These are phyloP conservation scores for Nemania diffusa DNA, from an alignment of 2,329 filamentous ascomycete species.

Conservation along the genomic window DNA sequence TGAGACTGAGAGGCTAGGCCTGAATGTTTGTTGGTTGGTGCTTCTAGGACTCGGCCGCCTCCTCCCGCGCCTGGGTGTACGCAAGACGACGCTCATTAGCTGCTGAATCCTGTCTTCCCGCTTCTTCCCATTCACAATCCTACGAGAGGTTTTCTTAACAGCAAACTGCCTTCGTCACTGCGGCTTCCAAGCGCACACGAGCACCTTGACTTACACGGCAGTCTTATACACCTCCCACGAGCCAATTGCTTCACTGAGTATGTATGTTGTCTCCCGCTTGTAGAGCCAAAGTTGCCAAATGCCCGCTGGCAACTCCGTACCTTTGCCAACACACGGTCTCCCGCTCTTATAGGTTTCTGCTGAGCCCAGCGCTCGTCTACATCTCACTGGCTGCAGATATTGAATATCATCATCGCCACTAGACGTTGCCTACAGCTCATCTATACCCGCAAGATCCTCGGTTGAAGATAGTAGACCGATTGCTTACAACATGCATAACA, in stretches of 20 bases:
- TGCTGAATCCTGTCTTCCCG: constrained; percentile 43
- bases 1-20: constrained; percentile 40
- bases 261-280: constrained; percentile 60
- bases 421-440: constrained; percentile 41
- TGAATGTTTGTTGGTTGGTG: constrained; percentile 47
- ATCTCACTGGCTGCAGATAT: constrained; percentile 38
- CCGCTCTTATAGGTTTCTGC: constrained; percentile 37
- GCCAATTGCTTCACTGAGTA: constrained; percentile 57
- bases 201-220: constrained; percentile 51
- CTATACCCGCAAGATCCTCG: constrained; percentile 37
- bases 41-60: constrained; percentile 44
- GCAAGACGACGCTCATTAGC: constrained; percentile 41
- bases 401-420: constrained; percentile 40
- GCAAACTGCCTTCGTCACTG: constrained; percentile 48
- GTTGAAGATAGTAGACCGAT: constrained; percentile 39
- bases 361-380: constrained; percentile 42
- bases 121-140: constrained; percentile 47
- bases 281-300: constrained; percentile 53
- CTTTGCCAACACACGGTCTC: constrained; percentile 44
- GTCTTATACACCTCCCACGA: constrained; percentile 50
- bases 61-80: constrained; percentile 45
- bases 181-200: constrained; percentile 51
- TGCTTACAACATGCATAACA: constrained; percentile 57
- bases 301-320: constrained; percentile 50
- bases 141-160: constrained; percentile 46